Percentiles rank a stretch among this genome's conserved stretches.
These are phyloP conservation scores for Amphirosellinia nigrospora DNA, from an alignment of 495 filamentous ascomycete species.

Conservation along the genomic window DNA sequence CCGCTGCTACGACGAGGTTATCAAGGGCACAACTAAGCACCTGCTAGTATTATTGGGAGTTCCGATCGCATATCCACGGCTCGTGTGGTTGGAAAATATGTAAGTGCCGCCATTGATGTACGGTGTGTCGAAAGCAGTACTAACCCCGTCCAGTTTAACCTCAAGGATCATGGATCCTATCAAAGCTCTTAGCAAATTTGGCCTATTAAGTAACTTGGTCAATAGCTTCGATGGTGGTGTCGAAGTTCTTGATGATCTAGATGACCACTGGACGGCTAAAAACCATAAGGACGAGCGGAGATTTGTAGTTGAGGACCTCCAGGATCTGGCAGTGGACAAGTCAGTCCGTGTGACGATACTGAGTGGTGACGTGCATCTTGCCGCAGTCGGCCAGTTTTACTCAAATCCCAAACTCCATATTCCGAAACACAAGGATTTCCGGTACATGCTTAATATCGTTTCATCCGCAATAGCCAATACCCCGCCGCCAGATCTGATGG, in stretches of 20 bases:
- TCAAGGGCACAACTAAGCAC: conserved; percentile 84
- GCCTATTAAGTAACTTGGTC: conserved; percentile 78
- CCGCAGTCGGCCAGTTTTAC: conserved; percentile 92
- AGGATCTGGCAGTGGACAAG: conserved; percentile 87
- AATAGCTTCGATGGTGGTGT: conserved; percentile 93
- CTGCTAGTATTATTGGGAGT: conserved; percentile 84
- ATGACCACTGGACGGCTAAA: conserved; percentile 97
- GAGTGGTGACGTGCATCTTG: conserved; percentile 91
- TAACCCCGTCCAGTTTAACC: conserved; percentile 66
- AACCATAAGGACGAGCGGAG: conserved; percentile 88
- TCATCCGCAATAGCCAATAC: conserved; percentile 87
- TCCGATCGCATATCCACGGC: conserved; percentile 91
- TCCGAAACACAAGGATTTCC: conserved; percentile 82
- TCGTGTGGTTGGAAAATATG: conserved; percentile 78
- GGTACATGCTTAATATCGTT: conserved; percentile 90
- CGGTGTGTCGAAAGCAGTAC: neutral
- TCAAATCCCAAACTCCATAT: conserved; percentile 80
- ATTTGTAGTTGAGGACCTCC: conserved; percentile 85
- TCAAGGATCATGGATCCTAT: conserved; percentile 82
- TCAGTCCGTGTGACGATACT: conserved; percentile 90
- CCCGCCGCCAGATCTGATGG: conserved; percentile 86
- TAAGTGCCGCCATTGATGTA: conserved; percentile 39
- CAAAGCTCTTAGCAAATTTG: conserved; percentile 84
- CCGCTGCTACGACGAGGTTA: conserved; percentile 78
- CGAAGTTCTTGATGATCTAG: conserved; percentile 89